phyloP scores from a whole-genome alignment of 176 grass and related monocot genomes.

The Oryza glaberrima region DNA sequence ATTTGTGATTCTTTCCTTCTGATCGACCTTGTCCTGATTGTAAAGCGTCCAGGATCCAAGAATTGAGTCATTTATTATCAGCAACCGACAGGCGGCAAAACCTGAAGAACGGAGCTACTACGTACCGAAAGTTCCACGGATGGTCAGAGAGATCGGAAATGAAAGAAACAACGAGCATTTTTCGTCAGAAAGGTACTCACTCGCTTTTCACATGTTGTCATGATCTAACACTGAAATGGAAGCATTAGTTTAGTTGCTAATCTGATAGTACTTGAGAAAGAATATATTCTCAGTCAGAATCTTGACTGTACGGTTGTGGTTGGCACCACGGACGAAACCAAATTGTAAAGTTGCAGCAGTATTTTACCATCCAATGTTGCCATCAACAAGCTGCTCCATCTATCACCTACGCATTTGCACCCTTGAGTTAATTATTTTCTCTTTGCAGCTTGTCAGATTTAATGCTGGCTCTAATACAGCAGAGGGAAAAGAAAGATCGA shows the following conservation, averaged over 20 bases:
- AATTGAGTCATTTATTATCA: neutral
- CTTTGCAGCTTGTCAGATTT: neutral
- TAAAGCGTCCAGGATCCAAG: neutral
- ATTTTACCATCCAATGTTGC: neutral
- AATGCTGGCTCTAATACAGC: neutral
- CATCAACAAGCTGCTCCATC: neutral
- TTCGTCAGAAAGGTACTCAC: neutral
- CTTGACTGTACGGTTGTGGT: neutral
- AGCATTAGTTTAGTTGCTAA: neutral
- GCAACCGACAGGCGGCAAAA: neutral
- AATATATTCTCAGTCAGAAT: neutral
- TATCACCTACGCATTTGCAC: neutral
- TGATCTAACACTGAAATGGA: neutral
- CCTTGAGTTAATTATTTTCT: neutral
- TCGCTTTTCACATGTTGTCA: neutral
- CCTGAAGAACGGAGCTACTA: neutral
- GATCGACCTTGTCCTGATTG: neutral
- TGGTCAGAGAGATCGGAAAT: neutral
- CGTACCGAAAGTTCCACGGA: neutral
- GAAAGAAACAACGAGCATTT: neutral
- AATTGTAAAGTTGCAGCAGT: neutral
- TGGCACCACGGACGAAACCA: neutral
- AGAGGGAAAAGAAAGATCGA: neutral
- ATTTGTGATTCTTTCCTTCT: constrained; percentile 36
- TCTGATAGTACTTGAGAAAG: neutral